Evolutionary conservation across 805 yeast genomes (phyloP).

Genomic region (Wickerhamiella galacta): DNA sequence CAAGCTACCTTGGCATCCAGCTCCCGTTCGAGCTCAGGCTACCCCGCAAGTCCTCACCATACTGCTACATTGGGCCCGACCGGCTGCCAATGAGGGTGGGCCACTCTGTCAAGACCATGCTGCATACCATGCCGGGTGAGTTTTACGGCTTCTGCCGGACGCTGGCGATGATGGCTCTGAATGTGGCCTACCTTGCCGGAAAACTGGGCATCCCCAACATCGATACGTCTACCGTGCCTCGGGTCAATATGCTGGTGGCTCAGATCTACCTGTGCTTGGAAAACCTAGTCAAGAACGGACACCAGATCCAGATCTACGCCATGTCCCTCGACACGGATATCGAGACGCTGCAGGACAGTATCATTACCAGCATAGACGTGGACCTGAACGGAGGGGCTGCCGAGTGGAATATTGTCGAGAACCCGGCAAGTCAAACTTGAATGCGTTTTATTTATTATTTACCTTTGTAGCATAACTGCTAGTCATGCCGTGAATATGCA

Average conservation of each 20-base stretch:
- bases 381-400: constrained; percentile 21
- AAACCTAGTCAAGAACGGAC: constrained; percentile 11
- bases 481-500: no score
- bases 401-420: constrained; percentile 21
- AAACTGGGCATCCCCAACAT: constrained; percentile 15
- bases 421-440: no score
- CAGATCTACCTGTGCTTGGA: constrained; percentile 18
- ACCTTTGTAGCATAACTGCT: no score
- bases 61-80: constrained; percentile 12
- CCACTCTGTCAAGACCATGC: constrained; percentile 16
- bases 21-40: constrained; percentile 19
- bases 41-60: constrained; percentile 16
- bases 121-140: constrained; percentile 17
- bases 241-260: constrained; percentile 17
- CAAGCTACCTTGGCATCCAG: constrained; percentile 19
- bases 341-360: constrained; percentile 15
- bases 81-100: constrained; percentile 7
- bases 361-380: constrained; percentile 14
- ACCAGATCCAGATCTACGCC: constrained; percentile 12
- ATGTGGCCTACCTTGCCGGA: constrained; percentile 17
- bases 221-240: constrained; percentile 13
- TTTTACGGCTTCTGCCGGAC: constrained; percentile 19
- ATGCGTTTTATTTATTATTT: no score
- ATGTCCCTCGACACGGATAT: constrained; percentile 10
- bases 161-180: constrained; percentile 20